Conservation (phyloP, 805 yeast species). For the Pichia deserticola region DNA sequence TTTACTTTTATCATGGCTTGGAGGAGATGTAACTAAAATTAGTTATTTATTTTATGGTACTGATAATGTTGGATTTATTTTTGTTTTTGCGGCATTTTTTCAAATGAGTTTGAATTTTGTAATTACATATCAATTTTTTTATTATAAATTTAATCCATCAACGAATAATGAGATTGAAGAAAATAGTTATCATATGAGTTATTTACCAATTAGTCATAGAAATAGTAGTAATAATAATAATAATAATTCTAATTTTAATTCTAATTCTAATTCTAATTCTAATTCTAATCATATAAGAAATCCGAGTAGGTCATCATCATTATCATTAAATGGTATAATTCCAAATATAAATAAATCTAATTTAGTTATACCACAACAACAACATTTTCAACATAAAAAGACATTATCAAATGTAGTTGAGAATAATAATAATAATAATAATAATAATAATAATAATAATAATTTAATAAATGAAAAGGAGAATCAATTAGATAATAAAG, state of each 20-base stretch:
- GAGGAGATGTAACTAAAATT: conserved; percentile 79
- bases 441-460: no score
- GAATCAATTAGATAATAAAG: background rate
- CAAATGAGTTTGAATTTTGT: conserved; percentile 71
- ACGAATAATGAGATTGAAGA: no score
- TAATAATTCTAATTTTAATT: background rate
- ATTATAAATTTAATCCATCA: conserved; percentile 36
- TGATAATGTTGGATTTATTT: conserved; percentile 54
- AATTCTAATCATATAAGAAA: no score
- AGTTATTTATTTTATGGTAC: conserved; percentile 73
- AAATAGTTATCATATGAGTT: background rate
- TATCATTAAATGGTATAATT: background rate
- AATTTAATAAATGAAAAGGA: no score
- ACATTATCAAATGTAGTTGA: background rate
- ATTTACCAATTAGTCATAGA: background rate
- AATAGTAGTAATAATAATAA: background rate
- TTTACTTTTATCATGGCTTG: conserved; percentile 73
- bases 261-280: no score
- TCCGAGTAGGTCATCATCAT: background rate
- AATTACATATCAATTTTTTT: conserved; percentile 65
- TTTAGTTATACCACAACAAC: conserved; percentile 9
- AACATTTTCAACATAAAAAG: conserved; percentile 10
- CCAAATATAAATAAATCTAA: no score
- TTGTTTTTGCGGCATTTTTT: conserved; percentile 64
- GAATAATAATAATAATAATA: no score